Conservation (phyloP, 2,329 filamentous ascomycete species). For the Cadophora sp. region DNA sequence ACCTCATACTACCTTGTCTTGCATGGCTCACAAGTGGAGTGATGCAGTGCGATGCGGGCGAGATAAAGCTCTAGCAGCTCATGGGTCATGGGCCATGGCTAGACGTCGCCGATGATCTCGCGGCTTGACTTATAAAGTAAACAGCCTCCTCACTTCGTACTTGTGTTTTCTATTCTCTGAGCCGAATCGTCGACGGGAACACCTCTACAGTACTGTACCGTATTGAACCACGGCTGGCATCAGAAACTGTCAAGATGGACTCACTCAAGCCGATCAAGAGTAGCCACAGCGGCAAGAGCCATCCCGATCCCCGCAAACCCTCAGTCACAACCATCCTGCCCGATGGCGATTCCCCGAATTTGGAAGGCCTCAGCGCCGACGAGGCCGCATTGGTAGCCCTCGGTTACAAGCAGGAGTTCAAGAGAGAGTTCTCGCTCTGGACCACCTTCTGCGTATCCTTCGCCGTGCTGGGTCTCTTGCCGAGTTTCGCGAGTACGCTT, state of each 20-base stretch:
- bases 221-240: not conserved
- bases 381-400: conserved; percentile 67
- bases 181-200: conserved; percentile 4
- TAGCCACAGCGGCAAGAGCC: conserved; percentile 20
- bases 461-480: conserved; percentile 73
- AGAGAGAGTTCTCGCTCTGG: conserved; percentile 75
- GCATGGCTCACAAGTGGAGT: conserved; percentile 10
- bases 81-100: not conserved
- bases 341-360: conserved; percentile 54
- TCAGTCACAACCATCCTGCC: conserved; percentile 58
- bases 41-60: not conserved
- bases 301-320: conserved; percentile 33
- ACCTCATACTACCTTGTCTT: conserved; percentile 19
- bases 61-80: conserved; percentile 15
- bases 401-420: conserved; percentile 60
- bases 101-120: conserved; percentile 13
- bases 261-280: conserved; percentile 27
- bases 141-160: conserved; percentile 2
- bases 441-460: conserved; percentile 79
- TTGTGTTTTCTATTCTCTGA: not conserved
- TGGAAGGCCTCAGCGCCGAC: conserved; percentile 57
- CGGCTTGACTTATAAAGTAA: conserved; percentile 11
- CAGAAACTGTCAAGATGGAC: conserved; percentile 23
- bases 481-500: conserved; percentile 74
- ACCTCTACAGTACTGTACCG: not conserved